These are phyloP conservation scores for Termitomyces sp. DNA, from an alignment of 768 basidiomycete species.

Conservation along the genomic window DNA sequence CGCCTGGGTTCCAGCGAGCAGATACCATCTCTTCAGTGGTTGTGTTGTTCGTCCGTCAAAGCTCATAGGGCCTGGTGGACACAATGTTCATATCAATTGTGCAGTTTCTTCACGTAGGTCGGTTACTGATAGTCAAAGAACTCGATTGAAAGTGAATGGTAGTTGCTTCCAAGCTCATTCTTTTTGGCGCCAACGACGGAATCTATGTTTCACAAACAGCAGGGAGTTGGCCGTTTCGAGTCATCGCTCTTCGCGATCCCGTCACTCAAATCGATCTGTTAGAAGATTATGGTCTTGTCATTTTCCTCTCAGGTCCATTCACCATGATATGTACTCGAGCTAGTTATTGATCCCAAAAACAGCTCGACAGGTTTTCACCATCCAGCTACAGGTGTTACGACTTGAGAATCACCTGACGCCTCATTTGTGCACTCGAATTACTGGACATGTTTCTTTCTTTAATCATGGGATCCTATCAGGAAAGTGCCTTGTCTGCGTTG, in stretches of 20 bases:
- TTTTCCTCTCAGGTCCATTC: slow-evolving; percentile 62
- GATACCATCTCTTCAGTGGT: slow-evolving; percentile 7
- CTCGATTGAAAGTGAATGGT: not conserved
- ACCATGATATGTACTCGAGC: not conserved
- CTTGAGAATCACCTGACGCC: not conserved
- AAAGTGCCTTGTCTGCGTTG: slow-evolving; percentile 53
- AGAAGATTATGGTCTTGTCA: slow-evolving; percentile 66
- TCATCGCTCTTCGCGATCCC: slow-evolving; percentile 2
- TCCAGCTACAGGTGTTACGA: slow-evolving; percentile 2
- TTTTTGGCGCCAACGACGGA: slow-evolving; percentile 13
- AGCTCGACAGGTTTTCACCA: slow-evolving; percentile 8
- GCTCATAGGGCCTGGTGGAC: not conserved
- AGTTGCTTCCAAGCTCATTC: slow-evolving; percentile 1
- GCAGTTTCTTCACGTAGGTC: slow-evolving; percentile 7
- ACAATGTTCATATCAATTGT: slow-evolving; percentile 4
- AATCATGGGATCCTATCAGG: slow-evolving; percentile 3
- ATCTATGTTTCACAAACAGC: slow-evolving; percentile 5
- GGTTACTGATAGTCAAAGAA: too few species aligned
- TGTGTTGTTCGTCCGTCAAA: slow-evolving; percentile 8
- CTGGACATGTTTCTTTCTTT: slow-evolving; percentile 27
- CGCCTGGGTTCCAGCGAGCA: slow-evolving; percentile 17
- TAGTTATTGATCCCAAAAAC: not conserved
- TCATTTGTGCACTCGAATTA: slow-evolving; percentile 10
- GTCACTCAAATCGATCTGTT: slow-evolving; percentile 76
- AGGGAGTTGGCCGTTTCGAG: slow-evolving; percentile 2